Evolutionary conservation across 2,329 filamentous ascomycete genomes (phyloP), one percentile per base, ranked within the genome.

Genomic region (Colletotrichum brevisporum): DNA sequence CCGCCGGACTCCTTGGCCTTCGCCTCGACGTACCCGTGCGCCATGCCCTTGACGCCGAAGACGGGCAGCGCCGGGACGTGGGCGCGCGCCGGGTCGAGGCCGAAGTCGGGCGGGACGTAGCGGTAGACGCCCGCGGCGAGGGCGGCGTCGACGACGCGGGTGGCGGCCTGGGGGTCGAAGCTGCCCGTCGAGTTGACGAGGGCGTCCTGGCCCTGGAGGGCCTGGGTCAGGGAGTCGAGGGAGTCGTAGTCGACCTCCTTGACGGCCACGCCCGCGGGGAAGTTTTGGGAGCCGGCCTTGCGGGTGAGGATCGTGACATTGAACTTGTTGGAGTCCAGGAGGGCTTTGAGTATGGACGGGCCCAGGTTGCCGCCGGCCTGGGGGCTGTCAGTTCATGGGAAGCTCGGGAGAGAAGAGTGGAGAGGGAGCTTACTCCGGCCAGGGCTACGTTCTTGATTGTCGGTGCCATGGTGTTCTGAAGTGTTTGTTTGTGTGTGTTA

Each of bases 81-180:
- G 27, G 69, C 67, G 59, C 72, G 73, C 10, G 55, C 48, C 1
- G 80, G 73, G 78, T 83, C 76, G 51, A 75, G 73, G 41, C 82
- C 83, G 56, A 85, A 92, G 69, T 91, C 89, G 2, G 86, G 86
- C 2, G 89, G 89, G 39, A 92, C 78, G 79, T 91, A 89, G 13
- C 88, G 84, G 74, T 89, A 83, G 0, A 92, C 88, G 5, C 89
- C 88, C 4, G 88, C 88, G 4, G 83, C 83, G 31, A 88, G 79
- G 39, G 89, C 85, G 1, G 89, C 90, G 39, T 91, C 85, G 52
- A 91, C 82, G 15, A 71, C 31, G 45, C 67, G 62, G 53, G 91
- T 79, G 12, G 83, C 75, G 48, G 89, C 78, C 1, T 83, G 79
- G 2, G 81, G 80, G 56, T 74, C 72, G 21, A 75, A 74, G 12